Percentiles rank a stretch among this genome's conserved stretches.
These are phyloP conservation scores for Cryphonectria radicalis DNA, from an alignment of 2,329 filamentous ascomycete genomes.

Conservation along the genomic window DNA sequence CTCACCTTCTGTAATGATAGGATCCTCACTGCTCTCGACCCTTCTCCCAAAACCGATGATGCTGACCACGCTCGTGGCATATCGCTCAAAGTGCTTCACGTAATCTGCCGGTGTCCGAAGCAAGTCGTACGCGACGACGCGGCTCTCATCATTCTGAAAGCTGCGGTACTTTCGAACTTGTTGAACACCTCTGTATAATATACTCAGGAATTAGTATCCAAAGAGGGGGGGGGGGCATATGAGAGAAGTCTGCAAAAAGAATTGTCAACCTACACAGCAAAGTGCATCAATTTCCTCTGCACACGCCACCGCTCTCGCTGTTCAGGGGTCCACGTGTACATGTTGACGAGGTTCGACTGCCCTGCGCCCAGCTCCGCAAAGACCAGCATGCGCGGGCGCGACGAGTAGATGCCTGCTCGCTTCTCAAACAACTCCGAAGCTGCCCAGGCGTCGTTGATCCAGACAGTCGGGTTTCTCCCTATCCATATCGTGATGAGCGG, in stretches of 20 bases:
- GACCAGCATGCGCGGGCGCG: constrained; percentile 53
- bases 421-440: constrained; percentile 61
- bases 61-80: constrained; percentile 57
- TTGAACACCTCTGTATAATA: constrained; percentile 48
- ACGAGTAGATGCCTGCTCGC: constrained; percentile 54
- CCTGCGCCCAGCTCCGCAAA: constrained; percentile 51
- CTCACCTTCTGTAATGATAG: constrained; percentile 56
- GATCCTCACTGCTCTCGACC: constrained; percentile 54
- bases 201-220: not conserved
- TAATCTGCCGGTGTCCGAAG: constrained; percentile 49
- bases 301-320: constrained; percentile 49
- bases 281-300: constrained; percentile 56
- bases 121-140: constrained; percentile 56
- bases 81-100: constrained; percentile 57
- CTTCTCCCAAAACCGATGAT: constrained; percentile 62
- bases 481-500: constrained; percentile 62
- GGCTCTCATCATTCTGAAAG: constrained; percentile 63
- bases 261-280: constrained; percentile 42
- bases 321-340: constrained; percentile 44
- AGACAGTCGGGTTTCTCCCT: constrained; percentile 50
- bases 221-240: no score
- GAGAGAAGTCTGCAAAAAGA: no score
- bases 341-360: constrained; percentile 49
- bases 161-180: constrained; percentile 56
- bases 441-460: constrained; percentile 53